phyloP scores from a whole-genome alignment of 441 rosid genomes.

The Euphorbia corollata region DNA sequence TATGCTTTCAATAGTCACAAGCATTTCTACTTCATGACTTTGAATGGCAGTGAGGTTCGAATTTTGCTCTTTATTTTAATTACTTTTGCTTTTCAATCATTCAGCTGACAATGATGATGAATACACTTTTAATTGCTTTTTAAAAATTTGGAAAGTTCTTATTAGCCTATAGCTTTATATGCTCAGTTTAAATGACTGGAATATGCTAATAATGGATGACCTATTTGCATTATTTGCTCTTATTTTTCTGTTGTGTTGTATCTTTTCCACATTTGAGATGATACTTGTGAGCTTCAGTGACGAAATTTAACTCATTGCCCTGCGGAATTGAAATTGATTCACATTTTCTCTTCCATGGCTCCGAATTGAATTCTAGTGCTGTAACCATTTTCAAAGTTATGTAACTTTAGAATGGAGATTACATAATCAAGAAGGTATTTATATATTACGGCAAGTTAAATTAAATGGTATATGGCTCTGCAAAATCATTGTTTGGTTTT shows the following conservation, averaged over 20 bases:
- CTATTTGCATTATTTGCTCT: neutral
- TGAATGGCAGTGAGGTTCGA: conserved; percentile 91
- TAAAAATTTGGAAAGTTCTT: no score
- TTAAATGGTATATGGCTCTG: neutral
- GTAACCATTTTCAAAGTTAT: neutral
- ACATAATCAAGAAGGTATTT: neutral
- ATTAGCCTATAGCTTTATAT: neutral
- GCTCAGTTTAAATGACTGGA: neutral
- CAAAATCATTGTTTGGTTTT: neutral
- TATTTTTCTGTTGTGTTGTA: neutral
- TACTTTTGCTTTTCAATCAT: conserved; percentile 4
- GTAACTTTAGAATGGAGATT: neutral
- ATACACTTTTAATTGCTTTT: conserved; percentile 8
- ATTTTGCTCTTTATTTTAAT: conserved; percentile 3
- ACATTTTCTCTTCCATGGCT: neutral
- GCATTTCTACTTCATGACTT: conserved; percentile 99
- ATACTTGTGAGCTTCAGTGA: neutral
- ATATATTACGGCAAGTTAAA: neutral
- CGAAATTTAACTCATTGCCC: neutral
- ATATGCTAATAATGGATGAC: neutral
- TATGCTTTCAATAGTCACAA: conserved; percentile 89
- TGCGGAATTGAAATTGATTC: neutral
- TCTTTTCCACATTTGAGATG: neutral
- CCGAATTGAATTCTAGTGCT: neutral
- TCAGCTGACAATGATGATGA: neutral